Evolutionary conservation across 1,139 yeast genomes (phyloP).

Genomic region (Diutina siamensis): DNA sequence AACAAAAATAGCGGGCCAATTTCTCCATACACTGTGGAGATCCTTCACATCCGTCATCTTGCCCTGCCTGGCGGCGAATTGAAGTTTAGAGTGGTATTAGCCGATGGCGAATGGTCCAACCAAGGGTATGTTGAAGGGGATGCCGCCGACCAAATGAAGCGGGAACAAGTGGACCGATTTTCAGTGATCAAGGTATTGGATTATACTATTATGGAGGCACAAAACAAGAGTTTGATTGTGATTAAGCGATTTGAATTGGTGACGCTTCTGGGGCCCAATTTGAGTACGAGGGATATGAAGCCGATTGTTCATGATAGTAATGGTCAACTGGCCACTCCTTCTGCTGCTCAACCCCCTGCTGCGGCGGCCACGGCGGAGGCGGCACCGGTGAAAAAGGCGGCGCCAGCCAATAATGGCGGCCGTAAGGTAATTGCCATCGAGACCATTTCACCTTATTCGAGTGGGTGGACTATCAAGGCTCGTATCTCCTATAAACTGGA

Average conservation of each 20-base stretch:
- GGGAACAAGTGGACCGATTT: background rate
- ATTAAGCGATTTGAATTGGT: background rate
- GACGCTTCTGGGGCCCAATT: background rate
- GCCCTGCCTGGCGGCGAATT: background rate
- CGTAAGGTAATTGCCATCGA: slow-evolving; percentile 57
- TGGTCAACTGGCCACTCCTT: too few relatives aligned
- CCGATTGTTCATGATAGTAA: background rate
- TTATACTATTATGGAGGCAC: background rate
- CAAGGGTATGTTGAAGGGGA: background rate
- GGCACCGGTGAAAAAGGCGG: background rate
- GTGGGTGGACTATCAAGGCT: slow-evolving; percentile 86
- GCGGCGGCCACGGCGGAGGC: background rate
- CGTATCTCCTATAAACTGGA: slow-evolving; percentile 85
- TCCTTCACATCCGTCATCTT: background rate
- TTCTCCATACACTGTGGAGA: background rate
- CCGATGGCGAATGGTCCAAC: background rate
- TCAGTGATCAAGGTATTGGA: background rate
- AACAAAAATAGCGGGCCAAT: background rate
- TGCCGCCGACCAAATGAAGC: background rate
- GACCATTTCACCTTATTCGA: slow-evolving; percentile 82
- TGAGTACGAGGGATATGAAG: background rate
- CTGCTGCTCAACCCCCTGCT: background rate
- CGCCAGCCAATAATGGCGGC: background rate
- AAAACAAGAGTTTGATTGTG: background rate
- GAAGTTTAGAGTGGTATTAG: background rate